These are phyloP conservation scores for Craspedostauros australis DNA, from an alignment of 108 stramenopile genomes.

Conservation along the genomic window DNA sequence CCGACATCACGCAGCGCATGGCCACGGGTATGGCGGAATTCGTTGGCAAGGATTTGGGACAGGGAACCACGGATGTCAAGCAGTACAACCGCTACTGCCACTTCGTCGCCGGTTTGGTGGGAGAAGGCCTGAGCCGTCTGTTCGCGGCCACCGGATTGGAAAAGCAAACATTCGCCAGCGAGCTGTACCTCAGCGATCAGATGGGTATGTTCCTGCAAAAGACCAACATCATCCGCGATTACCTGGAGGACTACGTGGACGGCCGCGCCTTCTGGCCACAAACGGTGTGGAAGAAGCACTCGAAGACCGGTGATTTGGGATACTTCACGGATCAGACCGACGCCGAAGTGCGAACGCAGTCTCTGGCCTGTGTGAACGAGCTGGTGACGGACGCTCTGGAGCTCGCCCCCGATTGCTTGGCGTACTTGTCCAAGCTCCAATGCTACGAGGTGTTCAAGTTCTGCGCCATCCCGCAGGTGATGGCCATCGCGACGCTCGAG, in stretches of 20 bases:
- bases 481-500: slow-evolving; percentile 99
- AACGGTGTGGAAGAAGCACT: slow-evolving; percentile 89
- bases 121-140: slow-evolving; percentile 94
- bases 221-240: slow-evolving; percentile 99
- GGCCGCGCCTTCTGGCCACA: slow-evolving; percentile 99
- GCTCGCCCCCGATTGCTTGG: slow-evolving; percentile 89
- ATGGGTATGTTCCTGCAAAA: slow-evolving; percentile 99
- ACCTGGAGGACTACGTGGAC: slow-evolving; percentile 99
- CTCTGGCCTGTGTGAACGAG: slow-evolving; percentile 88
- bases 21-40: slow-evolving; percentile 99
- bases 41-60: slow-evolving; percentile 93
- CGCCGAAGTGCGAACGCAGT: slow-evolving; percentile 28
- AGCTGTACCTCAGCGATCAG: slow-evolving; percentile 80
- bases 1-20: slow-evolving; percentile 94
- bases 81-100: slow-evolving; percentile 99
- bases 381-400: slow-evolving; percentile 96
- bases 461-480: slow-evolving; percentile 99
- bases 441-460: slow-evolving; percentile 92
- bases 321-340: slow-evolving; percentile 73
- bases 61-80: slow-evolving; percentile 84
- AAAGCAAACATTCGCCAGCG: slow-evolving; percentile 44
- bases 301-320: slow-evolving; percentile 69
- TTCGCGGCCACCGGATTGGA: slow-evolving; percentile 86
- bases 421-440: slow-evolving; percentile 81
- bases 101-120: slow-evolving; percentile 97